These are phyloP conservation scores for Thelonectria olida DNA, from an alignment of 2,329 filamentous ascomycete species.

Conservation along the genomic window DNA sequence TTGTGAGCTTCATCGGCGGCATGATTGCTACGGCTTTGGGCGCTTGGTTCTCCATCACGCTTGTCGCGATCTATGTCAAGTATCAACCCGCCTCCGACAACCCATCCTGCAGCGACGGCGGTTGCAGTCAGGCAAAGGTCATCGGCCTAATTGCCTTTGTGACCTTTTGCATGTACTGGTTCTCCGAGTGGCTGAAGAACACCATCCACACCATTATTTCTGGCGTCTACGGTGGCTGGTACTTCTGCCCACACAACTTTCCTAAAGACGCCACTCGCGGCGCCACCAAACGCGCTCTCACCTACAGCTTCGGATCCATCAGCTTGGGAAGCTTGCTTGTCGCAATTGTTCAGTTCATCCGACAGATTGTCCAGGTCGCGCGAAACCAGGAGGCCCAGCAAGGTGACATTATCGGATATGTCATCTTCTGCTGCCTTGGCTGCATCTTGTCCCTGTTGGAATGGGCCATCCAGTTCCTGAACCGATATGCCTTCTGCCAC, in stretches of 20 bases:
- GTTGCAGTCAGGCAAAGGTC: slow-evolving; percentile 79
- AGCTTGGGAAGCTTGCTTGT: slow-evolving; percentile 86
- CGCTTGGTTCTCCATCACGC: slow-evolving; percentile 86
- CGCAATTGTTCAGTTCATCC: slow-evolving; percentile 85
- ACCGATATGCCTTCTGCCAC: slow-evolving; percentile 91
- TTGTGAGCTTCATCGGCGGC: slow-evolving; percentile 86
- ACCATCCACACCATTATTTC: slow-evolving; percentile 89
- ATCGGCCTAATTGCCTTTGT: slow-evolving; percentile 87
- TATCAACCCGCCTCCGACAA: slow-evolving; percentile 73
- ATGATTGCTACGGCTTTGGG: slow-evolving; percentile 78
- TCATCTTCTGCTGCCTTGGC: slow-evolving; percentile 78
- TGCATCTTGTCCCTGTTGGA: slow-evolving; percentile 82
- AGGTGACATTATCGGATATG: slow-evolving; percentile 71
- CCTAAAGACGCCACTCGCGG: slow-evolving; percentile 83
- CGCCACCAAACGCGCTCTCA: slow-evolving; percentile 82
- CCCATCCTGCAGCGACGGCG: slow-evolving; percentile 63
- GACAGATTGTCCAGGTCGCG: slow-evolving; percentile 84
- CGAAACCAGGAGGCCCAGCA: slow-evolving; percentile 69
- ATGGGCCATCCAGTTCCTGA: slow-evolving; percentile 89
- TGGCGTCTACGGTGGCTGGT: slow-evolving; percentile 93
- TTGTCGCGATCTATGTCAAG: slow-evolving; percentile 86
- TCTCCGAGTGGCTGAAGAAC: slow-evolving; percentile 93
- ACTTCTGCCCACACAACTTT: slow-evolving; percentile 77
- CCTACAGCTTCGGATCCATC: slow-evolving; percentile 93
- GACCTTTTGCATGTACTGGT: slow-evolving; percentile 94